Evolutionary conservation across 2,329 filamentous ascomycete species (phyloP).

Genomic region (Colletotrichum caudatum): DNA sequence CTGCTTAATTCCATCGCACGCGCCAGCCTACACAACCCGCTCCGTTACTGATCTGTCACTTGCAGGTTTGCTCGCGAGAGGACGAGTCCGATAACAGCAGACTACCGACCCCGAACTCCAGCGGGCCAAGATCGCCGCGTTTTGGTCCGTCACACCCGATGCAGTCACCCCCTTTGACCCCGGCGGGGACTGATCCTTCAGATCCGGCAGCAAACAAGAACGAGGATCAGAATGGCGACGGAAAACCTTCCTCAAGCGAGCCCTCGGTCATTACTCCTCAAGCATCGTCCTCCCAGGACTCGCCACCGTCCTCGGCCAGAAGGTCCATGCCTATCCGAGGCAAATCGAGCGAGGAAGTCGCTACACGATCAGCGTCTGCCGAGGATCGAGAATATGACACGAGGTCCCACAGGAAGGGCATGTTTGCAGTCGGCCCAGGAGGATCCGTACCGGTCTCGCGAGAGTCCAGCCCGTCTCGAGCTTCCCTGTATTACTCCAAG

Average conservation of each 20-base stretch:
- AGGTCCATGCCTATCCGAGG: conserved; percentile 57
- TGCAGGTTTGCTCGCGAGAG: conserved; percentile 71
- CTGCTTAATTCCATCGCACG: conserved; percentile 24
- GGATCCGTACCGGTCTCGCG: conserved; percentile 69
- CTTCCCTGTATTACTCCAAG: conserved; percentile 75
- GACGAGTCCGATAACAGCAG: conserved; percentile 73
- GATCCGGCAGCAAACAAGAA: conserved; percentile 52
- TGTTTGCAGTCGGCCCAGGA: conserved; percentile 64
- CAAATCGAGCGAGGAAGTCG: conserved; percentile 56
- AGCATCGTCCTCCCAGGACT: conserved; percentile 68
- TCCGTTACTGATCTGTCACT: conserved; percentile 45
- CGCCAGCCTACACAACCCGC: conserved; percentile 31
- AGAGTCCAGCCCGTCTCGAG: conserved; percentile 73
- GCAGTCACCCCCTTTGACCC: conserved; percentile 90
- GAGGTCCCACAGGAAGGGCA: conserved; percentile 63
- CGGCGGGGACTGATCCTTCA: conserved; percentile 74
- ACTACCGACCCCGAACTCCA: conserved; percentile 73
- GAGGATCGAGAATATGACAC: conserved; percentile 52
- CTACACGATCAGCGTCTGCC: conserved; percentile 56
- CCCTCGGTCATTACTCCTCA: conserved; percentile 74
- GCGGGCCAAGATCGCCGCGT: conserved; percentile 73
- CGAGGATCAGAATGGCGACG: conserved; percentile 47
- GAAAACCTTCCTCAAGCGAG: conserved; percentile 53
- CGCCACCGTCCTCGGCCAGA: conserved; percentile 56
- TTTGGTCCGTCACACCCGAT: conserved; percentile 78